Evolutionary conservation across 2,329 filamentous ascomycete species (phyloP).

Genomic region (Mariannaea elegans): DNA sequence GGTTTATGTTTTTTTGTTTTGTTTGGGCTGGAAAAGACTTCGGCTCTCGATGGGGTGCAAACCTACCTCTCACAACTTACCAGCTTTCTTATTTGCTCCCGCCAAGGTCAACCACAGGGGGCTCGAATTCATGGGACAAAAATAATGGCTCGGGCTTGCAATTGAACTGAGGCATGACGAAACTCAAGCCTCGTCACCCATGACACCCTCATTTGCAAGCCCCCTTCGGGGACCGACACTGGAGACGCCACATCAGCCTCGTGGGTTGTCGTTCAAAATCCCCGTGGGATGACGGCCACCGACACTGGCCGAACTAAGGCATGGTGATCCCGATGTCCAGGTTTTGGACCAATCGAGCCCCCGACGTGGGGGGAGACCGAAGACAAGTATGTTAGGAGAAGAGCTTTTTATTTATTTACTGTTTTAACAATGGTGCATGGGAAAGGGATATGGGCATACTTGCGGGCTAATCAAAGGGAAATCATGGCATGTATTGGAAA

Average conservation of each 20-base stretch:
- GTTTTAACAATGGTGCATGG: constrained; percentile 29
- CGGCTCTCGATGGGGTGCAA: constrained; percentile 39
- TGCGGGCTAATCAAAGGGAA: constrained; percentile 9
- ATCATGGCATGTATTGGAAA: constrained; percentile 4
- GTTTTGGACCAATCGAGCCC: constrained; percentile 4
- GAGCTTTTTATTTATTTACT: constrained; percentile 11
- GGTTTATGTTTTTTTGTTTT: constrained; percentile 8
- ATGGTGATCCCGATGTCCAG: constrained; percentile 18
- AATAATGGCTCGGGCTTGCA: too few species aligned
- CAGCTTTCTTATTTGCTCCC: constrained; percentile 10
- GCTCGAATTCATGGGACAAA: too few species aligned
- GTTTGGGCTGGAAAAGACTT: constrained; percentile 34
- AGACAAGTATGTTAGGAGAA: constrained; percentile 3
- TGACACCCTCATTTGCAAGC: constrained; percentile 19
- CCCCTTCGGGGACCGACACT: constrained; percentile 21
- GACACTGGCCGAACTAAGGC: neutral
- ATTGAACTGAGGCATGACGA: constrained; percentile 19
- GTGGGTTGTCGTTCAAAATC: constrained; percentile 13
- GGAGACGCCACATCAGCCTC: constrained; percentile 31
- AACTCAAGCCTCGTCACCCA: constrained; percentile 15
- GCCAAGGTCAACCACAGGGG: too few species aligned
- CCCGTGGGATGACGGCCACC: constrained; percentile 19
- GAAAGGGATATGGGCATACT: constrained; percentile 30
- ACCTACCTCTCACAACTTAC: constrained; percentile 28
- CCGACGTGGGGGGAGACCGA: constrained; percentile 12